Base-by-base conservation (phyloP, 179 eudicot species). In the Beta macrorhiza region DNA sequence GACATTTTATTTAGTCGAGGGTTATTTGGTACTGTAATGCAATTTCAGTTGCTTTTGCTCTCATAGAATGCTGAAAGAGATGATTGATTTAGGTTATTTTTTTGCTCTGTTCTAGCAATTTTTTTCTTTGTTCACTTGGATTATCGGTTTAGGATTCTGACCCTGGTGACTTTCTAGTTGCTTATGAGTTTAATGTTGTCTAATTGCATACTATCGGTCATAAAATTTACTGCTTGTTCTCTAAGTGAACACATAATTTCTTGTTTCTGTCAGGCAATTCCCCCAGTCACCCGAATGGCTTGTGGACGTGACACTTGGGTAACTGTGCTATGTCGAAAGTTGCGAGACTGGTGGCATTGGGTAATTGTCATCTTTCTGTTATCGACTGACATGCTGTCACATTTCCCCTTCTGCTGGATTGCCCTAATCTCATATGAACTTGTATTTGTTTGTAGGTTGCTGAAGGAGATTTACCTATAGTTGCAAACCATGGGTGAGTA, bases 311-410 rank as follows among this genome's bases (percentile, higher is more conserved):
- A 88, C 81, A 94, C 99, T 69, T 96, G 99, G 99, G 86, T 96
- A n/a, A 94, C 97, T 17, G 97, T 96, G 81, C 85, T 96, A 53
- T 96, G 99, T 87, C 83, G 97, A 89, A 96, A 96, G 82, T 82
- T 96, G 90, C 90, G 94, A 84, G 97, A 96, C 80, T 96, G 99
- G 99, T 96, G 99, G 99, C 92, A 90, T 79, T 96, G 99, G 99
- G 99, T 96, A 94, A 82, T 56, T 77, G 52, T 59, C 77, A 7
- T 77, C 14, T 80, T 73, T 67, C 16, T 79, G 61, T 32, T 52
- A 59, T 22, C 56, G 17, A 72, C 17, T 67, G 16, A 49, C 77
- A 75, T 71, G 25, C 57, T 78, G 20, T 77, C 61, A 37, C 75
- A 42, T 65, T 62, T 65, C 25, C 65, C 57, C 52, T 16, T 47